phyloP scores from a whole-genome alignment of 805 yeast genomes.

The Torulaspora gathmanii region DNA sequence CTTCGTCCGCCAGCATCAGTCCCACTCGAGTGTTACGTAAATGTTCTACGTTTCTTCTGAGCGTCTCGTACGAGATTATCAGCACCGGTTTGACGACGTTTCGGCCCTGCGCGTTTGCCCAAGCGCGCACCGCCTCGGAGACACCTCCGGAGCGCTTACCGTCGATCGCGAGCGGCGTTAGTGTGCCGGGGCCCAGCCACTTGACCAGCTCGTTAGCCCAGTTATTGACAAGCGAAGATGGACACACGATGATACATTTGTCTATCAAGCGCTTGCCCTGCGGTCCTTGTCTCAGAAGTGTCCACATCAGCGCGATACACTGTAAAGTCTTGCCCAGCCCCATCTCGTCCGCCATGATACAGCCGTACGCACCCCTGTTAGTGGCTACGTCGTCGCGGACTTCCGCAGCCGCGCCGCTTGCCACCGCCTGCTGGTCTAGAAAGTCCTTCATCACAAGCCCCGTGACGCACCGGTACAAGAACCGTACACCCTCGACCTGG shows the following conservation, averaged over 20 bases:
- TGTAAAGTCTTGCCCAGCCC: conserved; percentile 89
- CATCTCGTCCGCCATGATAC: conserved; percentile 98
- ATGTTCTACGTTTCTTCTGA: conserved; percentile 76
- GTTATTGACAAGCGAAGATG: conserved; percentile 85
- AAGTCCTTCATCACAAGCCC: conserved; percentile 56
- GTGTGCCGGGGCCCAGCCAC: conserved; percentile 91
- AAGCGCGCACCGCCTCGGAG: conserved; percentile 60
- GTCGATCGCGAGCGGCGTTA: conserved; percentile 86
- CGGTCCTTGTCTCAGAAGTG: conserved; percentile 82
- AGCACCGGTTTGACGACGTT: conserved; percentile 88
- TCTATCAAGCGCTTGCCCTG: conserved; percentile 73
- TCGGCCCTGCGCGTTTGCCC: conserved; percentile 88
- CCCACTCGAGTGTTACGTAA: conserved; percentile 79
- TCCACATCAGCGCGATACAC: conserved; percentile 90
- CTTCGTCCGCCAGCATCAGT: conserved; percentile 78
- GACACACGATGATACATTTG: conserved; percentile 90
- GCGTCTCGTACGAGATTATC: conserved; percentile 89
- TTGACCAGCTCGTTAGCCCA: conserved; percentile 96
- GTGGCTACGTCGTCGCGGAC: conserved; percentile 4
- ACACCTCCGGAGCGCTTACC: conserved; percentile 70
- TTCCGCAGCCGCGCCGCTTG: conserved; percentile 6
- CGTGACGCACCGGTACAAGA: conserved; percentile 83
- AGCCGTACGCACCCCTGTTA: conserved; percentile 82
- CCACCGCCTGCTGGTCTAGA: conserved; percentile 26
- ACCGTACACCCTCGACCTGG: conserved; percentile 92